Evolutionary conservation across 1,139 yeast genomes (phyloP).

Genomic region (Saccharomyces pastorianus): DNA sequence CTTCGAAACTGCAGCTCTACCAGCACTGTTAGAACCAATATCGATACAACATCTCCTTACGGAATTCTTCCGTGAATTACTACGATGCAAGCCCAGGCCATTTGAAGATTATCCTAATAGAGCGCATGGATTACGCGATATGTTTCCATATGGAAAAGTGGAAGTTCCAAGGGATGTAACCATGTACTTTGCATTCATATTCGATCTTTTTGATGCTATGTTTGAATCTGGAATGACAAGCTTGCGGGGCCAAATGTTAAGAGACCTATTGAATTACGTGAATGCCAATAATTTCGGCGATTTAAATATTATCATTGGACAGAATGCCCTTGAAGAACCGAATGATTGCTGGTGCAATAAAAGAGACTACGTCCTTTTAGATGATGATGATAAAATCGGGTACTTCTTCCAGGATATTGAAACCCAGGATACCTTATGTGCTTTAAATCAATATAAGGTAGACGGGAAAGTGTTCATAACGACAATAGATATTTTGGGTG

Average conservation of each 20-base stretch:
- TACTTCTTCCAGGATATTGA: not conserved
- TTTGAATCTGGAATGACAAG: not conserved
- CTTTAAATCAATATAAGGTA: not conserved
- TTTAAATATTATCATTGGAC: not conserved
- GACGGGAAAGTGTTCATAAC: not conserved
- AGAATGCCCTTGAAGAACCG: not conserved
- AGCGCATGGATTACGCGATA: not conserved
- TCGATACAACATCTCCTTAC: slow-evolving; percentile 8
- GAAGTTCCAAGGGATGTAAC: not conserved
- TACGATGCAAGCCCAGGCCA: not conserved
- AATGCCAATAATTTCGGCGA: not conserved
- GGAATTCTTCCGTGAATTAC: slow-evolving; percentile 14
- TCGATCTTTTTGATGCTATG: not conserved
- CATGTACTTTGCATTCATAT: not conserved
- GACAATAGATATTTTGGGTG: not conserved
- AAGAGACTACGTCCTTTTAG: not conserved
- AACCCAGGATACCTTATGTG: not conserved
- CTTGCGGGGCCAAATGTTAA: not conserved
- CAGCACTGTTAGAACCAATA: slow-evolving; percentile 14
- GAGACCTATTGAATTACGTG: not conserved
- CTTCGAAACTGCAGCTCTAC: slow-evolving; percentile 9
- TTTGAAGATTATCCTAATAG: not conserved
- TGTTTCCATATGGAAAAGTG: slow-evolving; percentile 4
- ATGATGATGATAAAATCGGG: not conserved
- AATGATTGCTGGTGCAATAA: not conserved